Conservation (phyloP, 1,284 basidiomycete genomes). For the Peniophora sp. region DNA sequence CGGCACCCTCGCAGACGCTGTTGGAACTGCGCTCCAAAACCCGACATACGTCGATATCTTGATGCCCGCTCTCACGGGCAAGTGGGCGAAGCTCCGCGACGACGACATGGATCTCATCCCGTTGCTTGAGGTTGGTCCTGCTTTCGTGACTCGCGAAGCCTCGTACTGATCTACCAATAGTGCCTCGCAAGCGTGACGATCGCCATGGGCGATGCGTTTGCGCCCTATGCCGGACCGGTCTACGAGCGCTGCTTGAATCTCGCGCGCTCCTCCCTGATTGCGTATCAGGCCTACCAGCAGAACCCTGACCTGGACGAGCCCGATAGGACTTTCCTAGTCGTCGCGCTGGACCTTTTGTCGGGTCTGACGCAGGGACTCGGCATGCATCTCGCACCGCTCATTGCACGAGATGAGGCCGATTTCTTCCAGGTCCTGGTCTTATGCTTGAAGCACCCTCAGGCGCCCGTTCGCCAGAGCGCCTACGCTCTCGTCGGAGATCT, state of each 20-base stretch:
- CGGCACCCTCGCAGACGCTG: constrained; percentile 94
- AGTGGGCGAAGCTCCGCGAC: constrained; percentile 87
- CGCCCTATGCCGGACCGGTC: constrained; percentile 84
- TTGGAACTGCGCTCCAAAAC: constrained; percentile 82
- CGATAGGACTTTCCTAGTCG: constrained; percentile 94
- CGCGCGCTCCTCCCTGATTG: constrained; percentile 74
- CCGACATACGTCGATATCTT: constrained; percentile 87
- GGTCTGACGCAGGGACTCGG: constrained; percentile 94
- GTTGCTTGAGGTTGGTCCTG: constrained; percentile 80
- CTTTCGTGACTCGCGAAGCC: background rate
- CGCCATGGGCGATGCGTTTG: constrained; percentile 89
- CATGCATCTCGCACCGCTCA: constrained; percentile 65
- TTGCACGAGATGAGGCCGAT: constrained; percentile 63
- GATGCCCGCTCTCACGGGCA: constrained; percentile 89
- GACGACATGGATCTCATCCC: constrained; percentile 93
- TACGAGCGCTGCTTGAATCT: constrained; percentile 89
- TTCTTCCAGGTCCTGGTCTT: constrained; percentile 75
- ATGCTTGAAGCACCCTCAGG: constrained; percentile 91
- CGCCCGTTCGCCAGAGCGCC: constrained; percentile 92
- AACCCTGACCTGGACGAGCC: constrained; percentile 88
- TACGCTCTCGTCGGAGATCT: constrained; percentile 97
- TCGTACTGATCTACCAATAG: constrained; percentile 31
- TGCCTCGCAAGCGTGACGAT: constrained; percentile 97
- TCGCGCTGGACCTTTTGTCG: constrained; percentile 91
- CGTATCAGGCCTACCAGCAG: constrained; percentile 79